Conservation (phyloP, 176 grass and related monocot genomes). For the Triticum urartu region DNA sequence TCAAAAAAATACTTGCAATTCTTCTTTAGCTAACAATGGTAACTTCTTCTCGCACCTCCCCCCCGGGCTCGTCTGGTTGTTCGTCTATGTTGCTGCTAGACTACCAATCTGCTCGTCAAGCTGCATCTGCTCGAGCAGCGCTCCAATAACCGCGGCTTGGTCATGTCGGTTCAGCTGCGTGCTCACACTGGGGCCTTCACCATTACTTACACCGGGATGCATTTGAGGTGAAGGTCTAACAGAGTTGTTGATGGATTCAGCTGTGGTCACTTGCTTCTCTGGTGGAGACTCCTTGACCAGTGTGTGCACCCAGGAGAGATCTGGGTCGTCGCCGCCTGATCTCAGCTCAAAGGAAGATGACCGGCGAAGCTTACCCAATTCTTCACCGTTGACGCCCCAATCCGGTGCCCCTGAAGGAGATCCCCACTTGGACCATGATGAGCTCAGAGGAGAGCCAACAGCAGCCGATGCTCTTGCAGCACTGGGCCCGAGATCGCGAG, state of each 20-base stretch:
- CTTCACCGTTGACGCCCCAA: slow-evolving; percentile 68
- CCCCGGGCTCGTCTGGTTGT: not conserved
- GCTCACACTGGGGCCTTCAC: slow-evolving; percentile 31
- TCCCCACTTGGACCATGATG: slow-evolving; percentile 66
- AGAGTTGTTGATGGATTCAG: slow-evolving; percentile 40
- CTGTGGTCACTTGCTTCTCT: slow-evolving; percentile 46
- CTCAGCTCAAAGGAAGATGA: slow-evolving; percentile 84
- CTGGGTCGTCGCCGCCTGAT: slow-evolving; percentile 60
- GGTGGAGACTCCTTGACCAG: slow-evolving; percentile 75
- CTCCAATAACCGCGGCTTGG: slow-evolving; percentile 54
- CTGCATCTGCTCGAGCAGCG: slow-evolving; percentile 73
- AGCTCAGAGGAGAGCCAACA: slow-evolving; percentile 58
- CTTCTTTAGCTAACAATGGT: slow-evolving; percentile 43
- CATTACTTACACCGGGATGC: slow-evolving; percentile 10
- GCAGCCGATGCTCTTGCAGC: slow-evolving; percentile 38
- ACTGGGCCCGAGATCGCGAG: slow-evolving; percentile 61
- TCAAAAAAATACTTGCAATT: slow-evolving; percentile 35
- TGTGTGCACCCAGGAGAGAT: slow-evolving; percentile 83
- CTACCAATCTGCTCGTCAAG: slow-evolving; percentile 62
- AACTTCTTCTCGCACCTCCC: slow-evolving; percentile 3
- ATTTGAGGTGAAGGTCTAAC: slow-evolving; percentile 31
- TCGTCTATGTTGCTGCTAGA: slow-evolving; percentile 56
- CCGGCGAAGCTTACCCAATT: slow-evolving; percentile 59
- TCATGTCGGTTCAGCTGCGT: slow-evolving; percentile 37
- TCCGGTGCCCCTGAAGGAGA: slow-evolving; percentile 56